Evolutionary conservation across 176 grass and related monocot species (phyloP).

Genomic region (Avena atlantica): DNA sequence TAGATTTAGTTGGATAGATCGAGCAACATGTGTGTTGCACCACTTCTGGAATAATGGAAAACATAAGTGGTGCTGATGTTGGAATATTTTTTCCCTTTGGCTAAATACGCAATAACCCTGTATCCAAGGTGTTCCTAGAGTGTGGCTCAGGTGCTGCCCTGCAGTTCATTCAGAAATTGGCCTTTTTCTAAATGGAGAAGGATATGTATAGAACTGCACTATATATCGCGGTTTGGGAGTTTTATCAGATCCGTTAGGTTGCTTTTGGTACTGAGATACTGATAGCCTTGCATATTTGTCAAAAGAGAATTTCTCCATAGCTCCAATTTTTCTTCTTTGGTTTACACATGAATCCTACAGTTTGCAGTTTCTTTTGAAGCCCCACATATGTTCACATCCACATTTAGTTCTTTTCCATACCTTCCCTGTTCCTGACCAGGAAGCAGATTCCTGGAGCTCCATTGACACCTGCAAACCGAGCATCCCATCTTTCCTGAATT

Average conservation of each 20-base stretch:
- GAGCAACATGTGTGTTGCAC: background rate
- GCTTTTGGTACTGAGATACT: background rate
- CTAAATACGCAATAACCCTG: background rate
- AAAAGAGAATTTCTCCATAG: constrained; percentile 6
- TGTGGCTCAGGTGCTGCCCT: background rate
- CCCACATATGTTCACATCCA: background rate
- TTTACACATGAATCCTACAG: constrained; percentile 14
- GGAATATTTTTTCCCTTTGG: background rate
- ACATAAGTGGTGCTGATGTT: background rate
- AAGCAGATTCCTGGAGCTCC: constrained; percentile 25
- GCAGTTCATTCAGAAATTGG: background rate
- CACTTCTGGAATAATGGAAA: background rate
- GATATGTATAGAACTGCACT: background rate
- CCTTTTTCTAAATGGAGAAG: background rate
- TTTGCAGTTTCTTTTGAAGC: constrained; percentile 9
- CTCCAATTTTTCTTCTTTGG: background rate
- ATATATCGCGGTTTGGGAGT: background rate
- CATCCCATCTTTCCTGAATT: background rate
- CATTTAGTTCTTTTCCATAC: background rate
- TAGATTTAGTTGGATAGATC: constrained; percentile 18
- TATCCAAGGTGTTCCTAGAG: background rate
- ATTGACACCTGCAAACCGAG: constrained; percentile 8
- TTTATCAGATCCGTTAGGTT: constrained; percentile 1
- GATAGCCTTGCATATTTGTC: constrained; percentile 14
- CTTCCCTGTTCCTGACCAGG: background rate